Conservation (phyloP, 2,329 filamentous ascomycete species). For the Shiraia sp. region DNA sequence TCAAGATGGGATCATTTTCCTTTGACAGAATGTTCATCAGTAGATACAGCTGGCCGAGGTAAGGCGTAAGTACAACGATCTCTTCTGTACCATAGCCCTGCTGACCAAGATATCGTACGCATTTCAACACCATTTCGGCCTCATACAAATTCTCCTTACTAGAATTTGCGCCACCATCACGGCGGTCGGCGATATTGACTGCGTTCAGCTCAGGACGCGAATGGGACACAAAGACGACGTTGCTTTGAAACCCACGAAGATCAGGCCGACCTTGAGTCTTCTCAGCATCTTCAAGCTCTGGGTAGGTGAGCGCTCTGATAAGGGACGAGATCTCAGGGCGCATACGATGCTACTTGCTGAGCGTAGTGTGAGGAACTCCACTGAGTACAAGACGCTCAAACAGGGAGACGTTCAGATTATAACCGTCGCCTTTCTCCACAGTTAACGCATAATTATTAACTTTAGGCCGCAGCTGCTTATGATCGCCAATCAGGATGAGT, state of each 20-base stretch:
- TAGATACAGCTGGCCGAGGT: slow-evolving; percentile 68
- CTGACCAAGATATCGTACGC: slow-evolving; percentile 69
- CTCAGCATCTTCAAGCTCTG: slow-evolving; percentile 59
- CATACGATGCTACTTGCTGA: slow-evolving; percentile 70
- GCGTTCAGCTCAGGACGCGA: slow-evolving; percentile 56
- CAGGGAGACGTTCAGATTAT: slow-evolving; percentile 67
- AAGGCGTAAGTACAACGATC: slow-evolving; percentile 72
- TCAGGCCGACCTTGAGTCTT: slow-evolving; percentile 53
- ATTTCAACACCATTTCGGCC: slow-evolving; percentile 66
- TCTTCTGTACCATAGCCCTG: slow-evolving; percentile 70
- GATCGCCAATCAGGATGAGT: slow-evolving; percentile 72
- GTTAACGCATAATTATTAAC: slow-evolving; percentile 63
- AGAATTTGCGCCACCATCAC: slow-evolving; percentile 54
- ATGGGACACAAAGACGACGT: slow-evolving; percentile 71
- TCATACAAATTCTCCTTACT: slow-evolving; percentile 69
- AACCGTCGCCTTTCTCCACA: slow-evolving; percentile 67
- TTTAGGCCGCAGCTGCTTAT: slow-evolving; percentile 73
- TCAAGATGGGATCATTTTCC: slow-evolving; percentile 67
- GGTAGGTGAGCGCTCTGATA: slow-evolving; percentile 64
- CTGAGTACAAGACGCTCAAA: slow-evolving; percentile 68
- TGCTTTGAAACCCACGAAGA: slow-evolving; percentile 61
- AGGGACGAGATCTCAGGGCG: slow-evolving; percentile 67
- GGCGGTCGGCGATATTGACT: slow-evolving; percentile 50
- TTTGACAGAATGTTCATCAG: slow-evolving; percentile 58
- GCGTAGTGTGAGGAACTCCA: slow-evolving; percentile 58